Percentiles rank a stretch among this genome's conserved stretches.
Evolutionary conservation across 768 basidiomycete genomes (phyloP).

Genomic region (Rhizopogon vesiculosus): DNA sequence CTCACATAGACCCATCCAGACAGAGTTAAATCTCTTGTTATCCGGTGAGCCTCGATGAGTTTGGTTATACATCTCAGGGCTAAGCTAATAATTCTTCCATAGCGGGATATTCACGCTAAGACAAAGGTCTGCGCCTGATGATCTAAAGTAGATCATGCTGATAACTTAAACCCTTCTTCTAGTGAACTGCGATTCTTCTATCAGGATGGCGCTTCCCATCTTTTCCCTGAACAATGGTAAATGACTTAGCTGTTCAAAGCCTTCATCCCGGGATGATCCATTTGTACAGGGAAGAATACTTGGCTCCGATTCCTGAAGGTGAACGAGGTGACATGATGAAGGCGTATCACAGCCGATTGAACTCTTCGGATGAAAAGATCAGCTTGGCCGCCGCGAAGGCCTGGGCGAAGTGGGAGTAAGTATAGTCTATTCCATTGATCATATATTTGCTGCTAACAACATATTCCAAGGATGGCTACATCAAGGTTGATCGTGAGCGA

Average conservation of each 20-base stretch:
- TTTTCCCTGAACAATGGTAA: conserved; percentile 89
- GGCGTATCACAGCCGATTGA: conserved; percentile 81
- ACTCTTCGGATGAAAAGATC: conserved; percentile 62
- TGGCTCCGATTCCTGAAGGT: conserved; percentile 73
- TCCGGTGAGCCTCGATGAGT: conserved; percentile 45
- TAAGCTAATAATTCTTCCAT: conserved; percentile 4
- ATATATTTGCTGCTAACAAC: neutral
- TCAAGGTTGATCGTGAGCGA: conserved; percentile 70
- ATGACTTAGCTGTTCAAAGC: conserved; percentile 5
- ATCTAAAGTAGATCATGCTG: neutral
- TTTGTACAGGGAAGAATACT: conserved; percentile 68
- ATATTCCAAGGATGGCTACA: conserved; percentile 66
- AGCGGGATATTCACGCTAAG: conserved; percentile 89
- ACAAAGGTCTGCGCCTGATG: conserved; percentile 45
- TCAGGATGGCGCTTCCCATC: conserved; percentile 75
- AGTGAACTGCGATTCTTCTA: conserved; percentile 91
- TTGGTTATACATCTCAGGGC: neutral
- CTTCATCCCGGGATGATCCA: neutral
- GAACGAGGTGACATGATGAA: conserved; percentile 77
- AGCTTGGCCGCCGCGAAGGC: conserved; percentile 72
- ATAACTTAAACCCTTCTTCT: neutral
- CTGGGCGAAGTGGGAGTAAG: conserved; percentile 91
- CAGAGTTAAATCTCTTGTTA: conserved; percentile 69
- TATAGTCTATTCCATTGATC: conserved; percentile 9
- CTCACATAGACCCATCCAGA: conserved; percentile 66